Percentiles rank a stretch among this genome's conserved stretches.
Evolutionary conservation across 805 yeast genomes (phyloP).

Genomic region (Metschnikowia similis): DNA sequence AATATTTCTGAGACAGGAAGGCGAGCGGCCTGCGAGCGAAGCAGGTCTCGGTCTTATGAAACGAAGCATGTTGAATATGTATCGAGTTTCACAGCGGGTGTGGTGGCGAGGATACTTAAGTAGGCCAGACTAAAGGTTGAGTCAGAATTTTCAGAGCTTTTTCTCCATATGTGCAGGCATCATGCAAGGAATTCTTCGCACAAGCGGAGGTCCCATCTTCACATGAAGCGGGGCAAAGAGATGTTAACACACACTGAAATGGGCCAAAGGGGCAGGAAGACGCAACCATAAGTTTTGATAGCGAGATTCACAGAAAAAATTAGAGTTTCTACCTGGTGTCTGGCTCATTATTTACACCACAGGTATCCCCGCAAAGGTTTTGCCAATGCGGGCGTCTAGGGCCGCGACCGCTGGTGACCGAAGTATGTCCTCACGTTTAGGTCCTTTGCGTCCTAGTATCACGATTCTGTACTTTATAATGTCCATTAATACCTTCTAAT

Average conservation of each 20-base stretch:
- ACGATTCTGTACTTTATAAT: not conserved
- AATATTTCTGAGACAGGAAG: slow-evolving; percentile 6
- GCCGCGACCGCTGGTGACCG: not conserved
- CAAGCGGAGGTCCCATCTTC: slow-evolving; percentile 7
- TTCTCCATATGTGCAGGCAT: slow-evolving; percentile 5
- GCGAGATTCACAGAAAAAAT: too few relatives aligned
- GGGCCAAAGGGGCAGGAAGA: too few relatives aligned
- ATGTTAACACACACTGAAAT: too few relatives aligned
- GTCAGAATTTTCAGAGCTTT: slow-evolving; percentile 12
- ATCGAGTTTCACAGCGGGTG: not conserved
- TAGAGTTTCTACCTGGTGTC: too few relatives aligned
- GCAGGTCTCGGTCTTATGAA: slow-evolving; percentile 13
- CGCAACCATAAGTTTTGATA: not conserved
- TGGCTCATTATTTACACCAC: not conserved
- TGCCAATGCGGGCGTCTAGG: not conserved
- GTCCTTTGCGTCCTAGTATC: not conserved
- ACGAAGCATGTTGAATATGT: slow-evolving; percentile 12
- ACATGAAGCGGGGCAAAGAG: not conserved
- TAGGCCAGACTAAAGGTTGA: slow-evolving; percentile 2
- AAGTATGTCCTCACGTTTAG: not conserved
- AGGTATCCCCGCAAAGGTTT: not conserved
- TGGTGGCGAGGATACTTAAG: not conserved
- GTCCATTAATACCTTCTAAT: not conserved
- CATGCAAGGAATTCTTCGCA: slow-evolving; percentile 6
- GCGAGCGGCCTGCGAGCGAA: slow-evolving; percentile 9